A percentile compares a stretch with the other conserved stretches of the same genome.
Evolutionary conservation across 2,329 filamentous ascomycete genomes (phyloP).

Genomic region (Paracoccidioides lutzii): DNA sequence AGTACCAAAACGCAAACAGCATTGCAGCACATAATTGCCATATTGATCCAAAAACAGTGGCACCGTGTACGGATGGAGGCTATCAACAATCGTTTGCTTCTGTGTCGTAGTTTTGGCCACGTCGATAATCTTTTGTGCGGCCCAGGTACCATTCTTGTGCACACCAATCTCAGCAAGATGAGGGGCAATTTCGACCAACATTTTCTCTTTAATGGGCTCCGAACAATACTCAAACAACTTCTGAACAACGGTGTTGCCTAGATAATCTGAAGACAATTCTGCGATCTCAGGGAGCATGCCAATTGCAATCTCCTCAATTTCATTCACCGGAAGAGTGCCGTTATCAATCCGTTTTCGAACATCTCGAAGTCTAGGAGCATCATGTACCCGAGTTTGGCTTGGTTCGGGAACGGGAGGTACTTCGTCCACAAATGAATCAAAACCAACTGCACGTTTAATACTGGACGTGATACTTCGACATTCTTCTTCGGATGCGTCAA

Average conservation of each 20-base stretch:
- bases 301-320: conserved; percentile 83
- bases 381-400: conserved; percentile 75
- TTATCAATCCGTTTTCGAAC: conserved; percentile 98
- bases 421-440: conserved; percentile 59
- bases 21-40: conserved; percentile 95
- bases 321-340: conserved; percentile 66
- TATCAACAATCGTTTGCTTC: conserved; percentile 71
- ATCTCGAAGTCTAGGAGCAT: conserved; percentile 86
- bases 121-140: conserved; percentile 97
- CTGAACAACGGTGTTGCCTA: conserved; percentile 98
- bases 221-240: conserved; percentile 97
- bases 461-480: conserved; percentile 55
- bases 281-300: conserved; percentile 96
- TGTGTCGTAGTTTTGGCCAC: conserved; percentile 76
- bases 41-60: conserved; percentile 95
- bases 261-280: conserved; percentile 86
- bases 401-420: conserved; percentile 84
- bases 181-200: conserved; percentile 77
- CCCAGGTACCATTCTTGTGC: conserved; percentile 99
- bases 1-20: conserved; percentile 79
- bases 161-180: conserved; percentile 93
- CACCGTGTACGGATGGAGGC: conserved; percentile 73
- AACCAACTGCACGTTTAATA: conserved; percentile 66
- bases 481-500: conserved; percentile 75
- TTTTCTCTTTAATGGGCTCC: conserved; percentile 76